Conservation (phyloP, 441 rosid species). For the Populus hybrid region DNA sequence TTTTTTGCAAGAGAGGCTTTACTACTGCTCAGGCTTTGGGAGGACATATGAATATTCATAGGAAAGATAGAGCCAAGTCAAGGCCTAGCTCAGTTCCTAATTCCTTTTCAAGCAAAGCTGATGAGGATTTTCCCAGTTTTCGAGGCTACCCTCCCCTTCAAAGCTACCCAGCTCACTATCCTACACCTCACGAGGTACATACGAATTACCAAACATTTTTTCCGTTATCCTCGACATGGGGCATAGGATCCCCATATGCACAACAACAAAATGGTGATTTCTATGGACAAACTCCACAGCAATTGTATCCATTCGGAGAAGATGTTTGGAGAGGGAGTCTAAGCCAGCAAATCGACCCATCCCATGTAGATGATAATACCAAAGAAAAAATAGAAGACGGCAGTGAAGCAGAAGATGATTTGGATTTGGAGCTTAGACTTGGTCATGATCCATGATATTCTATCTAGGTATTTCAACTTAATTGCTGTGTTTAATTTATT, state of each 20-base stretch:
- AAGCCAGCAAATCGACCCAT: slow-evolving; percentile 45
- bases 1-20: slow-evolving; percentile 75
- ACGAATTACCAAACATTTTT: slow-evolving; percentile 19
- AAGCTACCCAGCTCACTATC: slow-evolving; percentile 25
- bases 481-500: background rate
- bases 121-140: slow-evolving; percentile 26
- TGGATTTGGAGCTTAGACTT: slow-evolving; percentile 83
- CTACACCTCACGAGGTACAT: slow-evolving; percentile 22
- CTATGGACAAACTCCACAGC: slow-evolving; percentile 21
- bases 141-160: slow-evolving; percentile 30
- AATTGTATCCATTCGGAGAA: slow-evolving; percentile 28
- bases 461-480: slow-evolving; percentile 3
- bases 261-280: slow-evolving; percentile 9
- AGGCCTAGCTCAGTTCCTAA: slow-evolving; percentile 12
- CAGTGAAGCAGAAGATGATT: slow-evolving; percentile 38
- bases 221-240: slow-evolving; percentile 35
- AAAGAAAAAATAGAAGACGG: slow-evolving; percentile 18
- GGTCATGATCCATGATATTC: slow-evolving; percentile 35
- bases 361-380: slow-evolving; percentile 20
- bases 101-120: slow-evolving; percentile 10
- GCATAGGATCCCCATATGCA: slow-evolving; percentile 20
- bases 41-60: slow-evolving; percentile 79
- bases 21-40: slow-evolving; percentile 81
- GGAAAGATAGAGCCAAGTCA: slow-evolving; percentile 47
- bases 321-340: slow-evolving; percentile 37